These are phyloP conservation scores for Haplosporangium gracile DNA, from an alignment of 192 early-diverging fungal species.

Conservation along the genomic window DNA sequence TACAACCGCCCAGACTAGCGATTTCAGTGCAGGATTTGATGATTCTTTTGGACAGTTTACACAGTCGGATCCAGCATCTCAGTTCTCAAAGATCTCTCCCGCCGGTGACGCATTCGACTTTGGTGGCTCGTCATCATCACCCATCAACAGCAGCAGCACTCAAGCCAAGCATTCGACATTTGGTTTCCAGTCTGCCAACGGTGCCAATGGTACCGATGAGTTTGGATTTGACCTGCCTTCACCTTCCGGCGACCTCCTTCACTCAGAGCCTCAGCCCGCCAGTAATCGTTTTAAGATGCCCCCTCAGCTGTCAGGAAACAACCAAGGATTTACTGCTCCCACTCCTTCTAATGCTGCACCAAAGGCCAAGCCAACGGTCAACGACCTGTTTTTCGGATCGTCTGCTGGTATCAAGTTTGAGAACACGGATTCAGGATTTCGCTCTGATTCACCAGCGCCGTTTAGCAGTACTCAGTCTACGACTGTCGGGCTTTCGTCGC, in stretches of 20 bases:
- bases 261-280: not conserved
- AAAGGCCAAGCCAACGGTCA: constrained; percentile 34
- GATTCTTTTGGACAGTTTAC: constrained; percentile 52
- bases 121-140: constrained; percentile 11
- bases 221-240: constrained; percentile 48
- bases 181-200: constrained; percentile 20
- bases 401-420: constrained; percentile 23
- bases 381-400: constrained; percentile 42
- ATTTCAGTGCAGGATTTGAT: constrained; percentile 46
- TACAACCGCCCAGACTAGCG: not conserved
- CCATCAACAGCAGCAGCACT: constrained; percentile 8
- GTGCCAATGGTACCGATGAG: constrained; percentile 16
- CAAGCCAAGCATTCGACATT: constrained; percentile 27
- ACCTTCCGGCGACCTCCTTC: not conserved
- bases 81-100: constrained; percentile 39
- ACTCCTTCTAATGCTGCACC: not conserved
- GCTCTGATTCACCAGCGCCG: constrained; percentile 27
- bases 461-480: constrained; percentile 19
- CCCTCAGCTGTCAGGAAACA: constrained; percentile 23
- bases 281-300: constrained; percentile 12
- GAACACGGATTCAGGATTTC: constrained; percentile 6
- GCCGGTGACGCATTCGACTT: constrained; percentile 48
- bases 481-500: constrained; percentile 25
- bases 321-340: not conserved
- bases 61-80: constrained; percentile 25